Conservation (phyloP, 257 asterid genomes). For the Nicotiana noctiflora region DNA sequence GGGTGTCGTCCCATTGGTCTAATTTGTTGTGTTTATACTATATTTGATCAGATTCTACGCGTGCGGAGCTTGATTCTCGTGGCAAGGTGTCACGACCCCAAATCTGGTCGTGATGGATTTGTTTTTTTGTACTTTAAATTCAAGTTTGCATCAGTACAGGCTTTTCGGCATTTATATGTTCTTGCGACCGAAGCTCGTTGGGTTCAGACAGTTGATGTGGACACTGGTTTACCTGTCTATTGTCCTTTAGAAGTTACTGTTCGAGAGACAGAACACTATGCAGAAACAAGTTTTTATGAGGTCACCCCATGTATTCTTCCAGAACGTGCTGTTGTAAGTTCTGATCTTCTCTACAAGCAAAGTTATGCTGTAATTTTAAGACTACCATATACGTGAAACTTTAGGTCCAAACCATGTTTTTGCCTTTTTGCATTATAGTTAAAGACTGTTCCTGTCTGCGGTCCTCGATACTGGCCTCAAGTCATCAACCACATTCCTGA, state of each 20-base stretch:
- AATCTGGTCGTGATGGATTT: too few species aligned
- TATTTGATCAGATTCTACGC: too few species aligned
- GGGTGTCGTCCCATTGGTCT: too few species aligned
- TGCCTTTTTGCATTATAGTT: constrained; percentile 44
- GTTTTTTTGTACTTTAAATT: neutral
- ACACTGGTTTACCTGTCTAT: constrained; percentile 87
- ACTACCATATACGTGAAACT: neutral
- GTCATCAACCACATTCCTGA: constrained; percentile 72
- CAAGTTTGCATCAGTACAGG: constrained; percentile 36
- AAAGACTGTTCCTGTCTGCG: constrained; percentile 92
- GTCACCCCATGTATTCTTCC: constrained; percentile 93
- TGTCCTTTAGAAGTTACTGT: constrained; percentile 87
- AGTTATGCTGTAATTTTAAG: neutral
- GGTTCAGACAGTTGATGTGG: constrained; percentile 96
- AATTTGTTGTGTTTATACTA: too few species aligned
- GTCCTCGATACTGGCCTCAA: constrained; percentile 99
- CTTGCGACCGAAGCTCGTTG: constrained; percentile 99
- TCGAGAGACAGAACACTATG: constrained; percentile 68
- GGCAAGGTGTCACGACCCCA: too few species aligned
- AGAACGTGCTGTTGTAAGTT: constrained; percentile 82
- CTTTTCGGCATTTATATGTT: constrained; percentile 95
- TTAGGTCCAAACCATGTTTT: constrained; percentile 7
- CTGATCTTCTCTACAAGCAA: neutral
- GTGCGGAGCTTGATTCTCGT: too few species aligned
- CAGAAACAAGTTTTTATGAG: constrained; percentile 90